Evolutionary conservation across 495 filamentous ascomycete species (phyloP).

Genomic region (Aspergillus conjunctus): DNA sequence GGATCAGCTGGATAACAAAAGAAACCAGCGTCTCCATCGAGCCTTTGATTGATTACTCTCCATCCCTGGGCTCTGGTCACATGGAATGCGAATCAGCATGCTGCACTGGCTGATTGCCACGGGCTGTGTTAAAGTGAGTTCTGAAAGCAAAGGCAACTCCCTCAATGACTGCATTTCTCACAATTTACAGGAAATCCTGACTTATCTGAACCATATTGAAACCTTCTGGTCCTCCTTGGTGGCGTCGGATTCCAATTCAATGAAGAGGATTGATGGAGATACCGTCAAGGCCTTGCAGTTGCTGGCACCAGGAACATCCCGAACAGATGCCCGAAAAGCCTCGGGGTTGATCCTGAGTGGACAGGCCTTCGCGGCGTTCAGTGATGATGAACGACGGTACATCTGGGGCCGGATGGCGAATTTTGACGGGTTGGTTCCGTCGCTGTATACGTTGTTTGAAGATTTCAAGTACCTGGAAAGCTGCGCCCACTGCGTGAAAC

Average conservation of each 20-base stretch:
- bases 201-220: conserved; percentile 5
- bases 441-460: conserved; percentile 39
- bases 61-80: conserved; percentile 33
- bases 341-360: conserved; percentile 20
- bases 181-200: conserved; percentile 8
- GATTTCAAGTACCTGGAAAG: conserved; percentile 36
- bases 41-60: conserved; percentile 31
- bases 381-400: conserved; percentile 21
- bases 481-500: conserved; percentile 33
- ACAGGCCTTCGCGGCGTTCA: conserved; percentile 33
- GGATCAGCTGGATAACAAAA: conserved; percentile 15
- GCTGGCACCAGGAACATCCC: conserved; percentile 26
- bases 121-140: conserved; percentile 25
- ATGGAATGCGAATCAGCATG: conserved; percentile 30
- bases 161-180: not conserved
- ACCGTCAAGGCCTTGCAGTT: conserved; percentile 22
- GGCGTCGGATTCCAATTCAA: not conserved
- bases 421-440: conserved; percentile 32
- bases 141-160: no score
- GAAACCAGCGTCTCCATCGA: conserved; percentile 10
- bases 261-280: conserved; percentile 6
- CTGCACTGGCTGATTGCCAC: conserved; percentile 25
- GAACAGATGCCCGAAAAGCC: conserved; percentile 11
- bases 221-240: conserved; percentile 13
- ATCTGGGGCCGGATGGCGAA: conserved; percentile 27